A percentile compares a stretch with the other conserved stretches of the same genome.
These are phyloP conservation scores for Cornus suecica DNA, from an alignment of 148 eudicot species.

Conservation along the genomic window DNA sequence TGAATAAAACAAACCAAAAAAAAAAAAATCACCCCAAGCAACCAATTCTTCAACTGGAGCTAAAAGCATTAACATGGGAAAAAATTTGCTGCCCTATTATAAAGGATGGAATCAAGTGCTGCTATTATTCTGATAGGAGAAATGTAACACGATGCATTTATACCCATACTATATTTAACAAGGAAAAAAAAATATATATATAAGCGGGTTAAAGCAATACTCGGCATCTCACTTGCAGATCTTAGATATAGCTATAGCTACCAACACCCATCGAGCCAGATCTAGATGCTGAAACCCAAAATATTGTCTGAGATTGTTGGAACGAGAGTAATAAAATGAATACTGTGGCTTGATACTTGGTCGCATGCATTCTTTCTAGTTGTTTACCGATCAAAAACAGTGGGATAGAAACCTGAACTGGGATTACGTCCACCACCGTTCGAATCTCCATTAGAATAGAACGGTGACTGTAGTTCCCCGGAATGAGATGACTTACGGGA, in stretches of 20 bases:
- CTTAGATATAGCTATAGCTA: not conserved
- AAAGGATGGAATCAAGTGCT: not conserved
- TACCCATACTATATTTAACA: not conserved
- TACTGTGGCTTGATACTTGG: not conserved
- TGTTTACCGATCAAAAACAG: constrained; percentile 28
- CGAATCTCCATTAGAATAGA: constrained; percentile 45
- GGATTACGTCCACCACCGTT: constrained; percentile 61
- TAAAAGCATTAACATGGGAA: not conserved
- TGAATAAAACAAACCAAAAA: no score
- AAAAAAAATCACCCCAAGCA: not conserved
- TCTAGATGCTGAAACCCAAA: not conserved
- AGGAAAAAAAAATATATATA: not conserved
- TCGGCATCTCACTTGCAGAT: not conserved
- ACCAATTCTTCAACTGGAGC: not conserved
- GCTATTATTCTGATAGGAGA: constrained; percentile 3
- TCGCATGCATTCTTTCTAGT: not conserved
- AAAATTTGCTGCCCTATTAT: not conserved
- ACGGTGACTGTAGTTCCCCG: constrained; percentile 63
- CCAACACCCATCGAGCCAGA: constrained; percentile 5
- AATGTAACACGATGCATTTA: not conserved
- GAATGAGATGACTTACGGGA: constrained; percentile 70
- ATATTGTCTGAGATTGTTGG: not conserved
- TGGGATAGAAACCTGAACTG: constrained; percentile 43
- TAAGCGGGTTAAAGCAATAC: constrained; percentile 3
- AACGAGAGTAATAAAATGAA: not conserved